phyloP scores from a whole-genome alignment of 208 protist species.

The Wallacemonas sp. region DNA sequence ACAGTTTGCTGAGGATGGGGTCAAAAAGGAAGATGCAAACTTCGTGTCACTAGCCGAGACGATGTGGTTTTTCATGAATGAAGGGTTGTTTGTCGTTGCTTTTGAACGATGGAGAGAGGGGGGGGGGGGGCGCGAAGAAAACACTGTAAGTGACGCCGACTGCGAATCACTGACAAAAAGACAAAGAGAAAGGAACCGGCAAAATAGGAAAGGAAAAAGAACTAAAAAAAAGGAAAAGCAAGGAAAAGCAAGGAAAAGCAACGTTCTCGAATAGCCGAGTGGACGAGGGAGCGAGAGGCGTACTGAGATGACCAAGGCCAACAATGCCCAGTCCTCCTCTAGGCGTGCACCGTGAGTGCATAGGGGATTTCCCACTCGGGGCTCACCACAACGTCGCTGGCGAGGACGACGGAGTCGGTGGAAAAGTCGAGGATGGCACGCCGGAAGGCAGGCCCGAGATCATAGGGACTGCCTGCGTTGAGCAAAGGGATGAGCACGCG shows the following conservation, averaged over 20 bases:
- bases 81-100: no score
- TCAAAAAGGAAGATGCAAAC: no score
- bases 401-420: conserved; percentile 15
- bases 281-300: not conserved
- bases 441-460: conserved; percentile 30
- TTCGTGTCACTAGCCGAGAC: no score
- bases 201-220: conserved; percentile 12
- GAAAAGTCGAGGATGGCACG: conserved; percentile 33
- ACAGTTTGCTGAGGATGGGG: no score
- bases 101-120: no score
- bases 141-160: no score
- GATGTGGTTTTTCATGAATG: no score
- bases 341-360: no score
- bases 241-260: conserved; percentile 14
- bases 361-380: no score
- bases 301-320: not conserved
- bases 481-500: conserved; percentile 30
- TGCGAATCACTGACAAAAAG: no score
- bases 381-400: conserved; percentile 30
- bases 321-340: no score
- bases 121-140: no score
- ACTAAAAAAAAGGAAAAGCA: conserved; percentile 22
- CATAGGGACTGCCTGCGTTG: conserved; percentile 32
- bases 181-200: not conserved
- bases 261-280: not conserved